These are phyloP conservation scores for Chaetomium strumarium DNA, from an alignment of 2,329 filamentous ascomycete species.

Conservation along the genomic window DNA sequence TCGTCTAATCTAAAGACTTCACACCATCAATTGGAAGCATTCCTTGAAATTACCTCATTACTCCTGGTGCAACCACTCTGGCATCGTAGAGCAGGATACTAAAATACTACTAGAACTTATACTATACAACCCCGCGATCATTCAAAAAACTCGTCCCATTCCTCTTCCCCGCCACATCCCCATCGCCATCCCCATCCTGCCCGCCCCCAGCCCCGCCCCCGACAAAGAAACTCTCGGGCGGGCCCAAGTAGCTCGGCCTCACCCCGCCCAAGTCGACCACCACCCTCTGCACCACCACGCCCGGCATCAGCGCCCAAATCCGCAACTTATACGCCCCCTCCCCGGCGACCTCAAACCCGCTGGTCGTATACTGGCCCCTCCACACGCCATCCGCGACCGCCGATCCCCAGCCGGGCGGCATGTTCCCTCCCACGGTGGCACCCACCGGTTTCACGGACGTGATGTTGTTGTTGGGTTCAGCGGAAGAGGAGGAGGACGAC, in stretches of 20 bases:
- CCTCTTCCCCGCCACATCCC: slow-evolving; percentile 34
- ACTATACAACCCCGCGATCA: slow-evolving; percentile 17
- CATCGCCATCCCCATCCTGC: too few relatives aligned
- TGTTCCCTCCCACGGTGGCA: slow-evolving; percentile 34
- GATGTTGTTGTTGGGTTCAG: slow-evolving; percentile 16
- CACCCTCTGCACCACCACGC: slow-evolving; percentile 51
- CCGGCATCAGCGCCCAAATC: slow-evolving; percentile 47
- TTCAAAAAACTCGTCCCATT: slow-evolving; percentile 35
- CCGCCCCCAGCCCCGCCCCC: slow-evolving; percentile 29
- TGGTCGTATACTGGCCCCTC: slow-evolving; percentile 43
- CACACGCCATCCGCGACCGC: slow-evolving; percentile 43
- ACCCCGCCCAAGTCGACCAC: slow-evolving; percentile 51
- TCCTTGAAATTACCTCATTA: too few relatives aligned
- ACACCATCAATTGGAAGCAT: too few relatives aligned
- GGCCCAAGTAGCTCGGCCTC: slow-evolving; percentile 48
- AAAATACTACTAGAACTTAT: too few relatives aligned
- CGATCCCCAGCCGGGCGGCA: slow-evolving; percentile 38
- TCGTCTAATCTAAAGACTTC: too few relatives aligned
- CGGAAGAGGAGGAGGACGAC: slow-evolving; percentile 3
- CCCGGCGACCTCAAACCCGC: slow-evolving; percentile 35
- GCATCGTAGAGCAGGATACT: too few relatives aligned
- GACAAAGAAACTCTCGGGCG: slow-evolving; percentile 48
- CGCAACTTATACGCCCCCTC: slow-evolving; percentile 44
- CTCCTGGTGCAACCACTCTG: too few relatives aligned
- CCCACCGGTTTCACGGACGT: slow-evolving; percentile 37